Evolutionary conservation across 2,329 filamentous ascomycete genomes (phyloP).

Genomic region (Ceratocystis eucalypticola): DNA sequence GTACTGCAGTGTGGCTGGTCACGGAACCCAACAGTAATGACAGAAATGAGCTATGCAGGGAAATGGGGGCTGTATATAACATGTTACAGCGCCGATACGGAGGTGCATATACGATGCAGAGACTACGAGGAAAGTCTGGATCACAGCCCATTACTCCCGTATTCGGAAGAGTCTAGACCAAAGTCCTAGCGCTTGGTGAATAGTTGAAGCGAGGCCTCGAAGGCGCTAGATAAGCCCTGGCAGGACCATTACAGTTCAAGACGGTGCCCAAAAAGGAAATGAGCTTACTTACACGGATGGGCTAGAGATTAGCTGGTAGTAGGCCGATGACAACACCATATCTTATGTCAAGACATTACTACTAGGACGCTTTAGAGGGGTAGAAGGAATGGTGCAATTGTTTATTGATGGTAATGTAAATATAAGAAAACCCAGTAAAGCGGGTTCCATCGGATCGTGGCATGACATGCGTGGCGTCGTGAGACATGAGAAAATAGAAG

Average conservation of each 20-base stretch:
- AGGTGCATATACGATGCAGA: neutral
- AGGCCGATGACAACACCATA: neutral
- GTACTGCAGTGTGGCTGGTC: neutral
- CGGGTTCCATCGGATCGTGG: neutral
- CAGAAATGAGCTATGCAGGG: neutral
- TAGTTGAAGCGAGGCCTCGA: neutral
- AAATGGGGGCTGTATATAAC: neutral
- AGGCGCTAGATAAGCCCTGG: neutral
- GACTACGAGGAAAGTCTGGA: neutral
- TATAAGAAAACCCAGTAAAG: neutral
- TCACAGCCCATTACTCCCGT: neutral
- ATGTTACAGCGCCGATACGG: neutral
- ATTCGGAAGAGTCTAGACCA: neutral
- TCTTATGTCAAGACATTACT: neutral
- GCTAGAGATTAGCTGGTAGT: neutral
- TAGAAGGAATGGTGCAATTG: neutral
- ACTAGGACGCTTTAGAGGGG: neutral
- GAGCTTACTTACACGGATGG: constrained; percentile 1
- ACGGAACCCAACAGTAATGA: neutral
- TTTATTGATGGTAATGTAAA: neutral
- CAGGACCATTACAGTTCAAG: neutral
- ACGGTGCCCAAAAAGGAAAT: neutral
- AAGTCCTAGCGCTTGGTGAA: neutral
- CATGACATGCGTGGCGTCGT: constrained; percentile 1
- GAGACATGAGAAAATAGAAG: neutral